phyloP scores from a whole-genome alignment of 2,329 filamentous ascomycete genomes.

The Aureobasidium sp. region DNA sequence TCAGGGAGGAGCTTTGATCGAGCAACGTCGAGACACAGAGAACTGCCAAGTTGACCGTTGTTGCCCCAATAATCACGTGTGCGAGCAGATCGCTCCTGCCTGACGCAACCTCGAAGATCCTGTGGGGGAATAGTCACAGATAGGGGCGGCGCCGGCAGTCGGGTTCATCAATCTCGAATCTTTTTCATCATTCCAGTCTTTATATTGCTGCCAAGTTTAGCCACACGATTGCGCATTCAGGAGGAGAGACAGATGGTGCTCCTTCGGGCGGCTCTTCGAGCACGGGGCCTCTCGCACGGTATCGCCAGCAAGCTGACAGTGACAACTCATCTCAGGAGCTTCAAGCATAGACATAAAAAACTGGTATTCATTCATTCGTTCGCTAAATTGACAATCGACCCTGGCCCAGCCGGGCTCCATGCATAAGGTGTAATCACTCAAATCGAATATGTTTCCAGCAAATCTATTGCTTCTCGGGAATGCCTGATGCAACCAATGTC shows the following conservation, averaged over 20 bases:
- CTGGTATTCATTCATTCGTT: conserved; percentile 7
- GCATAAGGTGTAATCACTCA: background rate
- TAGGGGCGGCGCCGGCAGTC: conserved; percentile 7
- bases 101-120: conserved; percentile 12
- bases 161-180: conserved; percentile 8
- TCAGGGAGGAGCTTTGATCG: conserved; percentile 10
- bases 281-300: background rate
- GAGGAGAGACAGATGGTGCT: background rate
- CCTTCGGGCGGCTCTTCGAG: background rate
- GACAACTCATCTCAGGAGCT: conserved; percentile 1
- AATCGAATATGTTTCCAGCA: background rate
- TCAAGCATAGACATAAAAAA: background rate
- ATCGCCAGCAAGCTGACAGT: background rate
- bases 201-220: conserved; percentile 15
- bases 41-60: conserved; percentile 14
- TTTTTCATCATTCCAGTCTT: conserved; percentile 8
- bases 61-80: background rate
- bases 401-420: conserved; percentile 8
- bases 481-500: conserved; percentile 4
- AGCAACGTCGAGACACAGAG: conserved; percentile 11
- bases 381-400: conserved; percentile 8
- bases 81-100: conserved; percentile 4
- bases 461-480: conserved; percentile 15
- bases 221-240: conserved; percentile 12
- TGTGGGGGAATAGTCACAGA: background rate